Conservation (phyloP, 805 yeast genomes). For the Candida chilensis region DNA sequence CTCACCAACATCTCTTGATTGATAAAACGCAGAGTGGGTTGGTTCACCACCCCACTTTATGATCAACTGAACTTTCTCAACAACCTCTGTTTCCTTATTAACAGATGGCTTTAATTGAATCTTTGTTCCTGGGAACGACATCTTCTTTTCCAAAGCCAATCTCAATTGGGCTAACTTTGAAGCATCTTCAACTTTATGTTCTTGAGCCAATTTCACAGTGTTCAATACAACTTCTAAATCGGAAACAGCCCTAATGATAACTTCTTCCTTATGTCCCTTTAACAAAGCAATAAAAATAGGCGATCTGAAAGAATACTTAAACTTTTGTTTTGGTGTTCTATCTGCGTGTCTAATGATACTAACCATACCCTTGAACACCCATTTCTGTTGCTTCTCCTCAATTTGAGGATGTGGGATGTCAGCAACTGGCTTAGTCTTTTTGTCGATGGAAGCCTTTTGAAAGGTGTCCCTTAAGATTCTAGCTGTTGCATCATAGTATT, state of each 20-base stretch:
- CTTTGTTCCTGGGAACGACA: conserved; percentile 91
- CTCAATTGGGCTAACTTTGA: conserved; percentile 69
- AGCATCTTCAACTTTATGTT: conserved; percentile 70
- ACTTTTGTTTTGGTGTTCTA: conserved; percentile 96
- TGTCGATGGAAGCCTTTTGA: conserved; percentile 35
- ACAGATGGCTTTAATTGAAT: conserved; percentile 90
- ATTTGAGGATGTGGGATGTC: conserved; percentile 22
- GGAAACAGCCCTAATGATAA: conserved; percentile 82
- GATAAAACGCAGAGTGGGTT: conserved; percentile 93
- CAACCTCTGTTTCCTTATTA: conserved; percentile 51
- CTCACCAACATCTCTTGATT: conserved; percentile 92
- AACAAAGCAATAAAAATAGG: conserved; percentile 77
- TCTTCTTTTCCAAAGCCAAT: conserved; percentile 79
- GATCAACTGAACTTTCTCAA: conserved; percentile 92
- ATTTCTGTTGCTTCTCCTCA: conserved; percentile 72
- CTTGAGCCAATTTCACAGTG: conserved; percentile 76
- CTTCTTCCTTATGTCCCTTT: conserved; percentile 94
- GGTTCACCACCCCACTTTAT: conserved; percentile 99
- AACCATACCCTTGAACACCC: conserved; percentile 94
- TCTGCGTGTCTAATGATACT: conserved; percentile 95
- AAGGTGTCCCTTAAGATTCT: conserved; percentile 70
- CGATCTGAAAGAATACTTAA: conserved; percentile 88
- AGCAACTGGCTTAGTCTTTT: conserved; percentile 28
- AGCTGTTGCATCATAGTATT: conserved; percentile 80
- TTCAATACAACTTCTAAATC: conserved; percentile 81